Conservation (phyloP, 2,329 filamentous ascomycete species). For the Macroventuria anomochaeta region DNA sequence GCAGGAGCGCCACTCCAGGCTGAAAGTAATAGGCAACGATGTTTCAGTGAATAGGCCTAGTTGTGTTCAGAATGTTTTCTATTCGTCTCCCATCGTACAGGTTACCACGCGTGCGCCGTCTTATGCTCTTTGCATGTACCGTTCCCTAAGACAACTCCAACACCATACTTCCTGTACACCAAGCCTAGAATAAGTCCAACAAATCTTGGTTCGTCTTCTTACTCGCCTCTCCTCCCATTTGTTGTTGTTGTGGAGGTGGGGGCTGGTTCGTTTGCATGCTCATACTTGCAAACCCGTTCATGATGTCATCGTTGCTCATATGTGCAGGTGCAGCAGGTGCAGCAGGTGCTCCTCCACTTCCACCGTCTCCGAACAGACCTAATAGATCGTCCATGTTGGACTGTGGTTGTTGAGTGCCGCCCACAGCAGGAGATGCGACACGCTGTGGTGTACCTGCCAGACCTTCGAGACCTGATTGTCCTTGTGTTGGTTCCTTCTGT, state of each 20-base stretch:
- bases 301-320: slow-evolving; percentile 62
- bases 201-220: slow-evolving; percentile 64
- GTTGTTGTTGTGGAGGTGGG: slow-evolving; percentile 68
- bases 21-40: slow-evolving; percentile 3
- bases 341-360: slow-evolving; percentile 39
- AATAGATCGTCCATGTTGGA: slow-evolving; percentile 81
- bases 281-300: slow-evolving; percentile 84
- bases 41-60: background rate
- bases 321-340: slow-evolving; percentile 40
- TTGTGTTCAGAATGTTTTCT: slow-evolving; percentile 1
- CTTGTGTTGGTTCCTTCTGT: slow-evolving; percentile 65
- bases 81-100: background rate
- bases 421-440: slow-evolving; percentile 66
- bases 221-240: slow-evolving; percentile 60
- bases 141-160: slow-evolving; percentile 4
- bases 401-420: slow-evolving; percentile 54
- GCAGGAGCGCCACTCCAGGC: slow-evolving; percentile 5
- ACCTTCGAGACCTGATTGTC: slow-evolving; percentile 60
- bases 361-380: slow-evolving; percentile 64
- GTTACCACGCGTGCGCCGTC: background rate
- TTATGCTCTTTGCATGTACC: background rate
- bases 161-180: background rate
- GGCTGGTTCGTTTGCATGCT: slow-evolving; percentile 72
- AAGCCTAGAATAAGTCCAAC: slow-evolving; percentile 59
- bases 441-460: slow-evolving; percentile 71